Evolutionary conservation across 2,329 filamentous ascomycete genomes (phyloP).

Genomic region (Ilyonectria robusta): DNA sequence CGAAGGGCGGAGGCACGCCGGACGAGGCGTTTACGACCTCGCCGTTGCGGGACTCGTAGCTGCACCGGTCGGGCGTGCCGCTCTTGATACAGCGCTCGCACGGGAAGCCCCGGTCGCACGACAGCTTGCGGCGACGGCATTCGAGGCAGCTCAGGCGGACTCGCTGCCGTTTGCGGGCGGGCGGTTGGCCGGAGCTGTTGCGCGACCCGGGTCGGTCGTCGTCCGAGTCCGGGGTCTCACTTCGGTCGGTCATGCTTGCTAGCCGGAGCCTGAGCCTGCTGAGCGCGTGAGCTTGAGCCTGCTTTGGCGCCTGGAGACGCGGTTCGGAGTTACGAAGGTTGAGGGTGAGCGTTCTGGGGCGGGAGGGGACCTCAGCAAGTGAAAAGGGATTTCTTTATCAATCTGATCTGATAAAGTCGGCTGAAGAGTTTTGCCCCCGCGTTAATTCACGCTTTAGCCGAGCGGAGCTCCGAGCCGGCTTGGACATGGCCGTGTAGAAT

Average conservation of each 20-base stretch:
- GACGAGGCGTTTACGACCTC: slow-evolving; percentile 65
- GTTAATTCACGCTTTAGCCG: slow-evolving; percentile 42
- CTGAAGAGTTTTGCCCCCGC: slow-evolving; percentile 45
- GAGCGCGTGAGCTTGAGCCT: neutral
- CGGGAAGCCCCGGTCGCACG: slow-evolving; percentile 73
- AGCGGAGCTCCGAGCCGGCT: slow-evolving; percentile 51
- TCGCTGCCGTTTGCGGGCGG: slow-evolving; percentile 70
- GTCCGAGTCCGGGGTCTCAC: slow-evolving; percentile 58
- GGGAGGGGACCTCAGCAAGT: slow-evolving; percentile 47
- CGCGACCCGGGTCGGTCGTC: slow-evolving; percentile 46
- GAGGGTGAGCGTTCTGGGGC: slow-evolving; percentile 36
- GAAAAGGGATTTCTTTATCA: slow-evolving; percentile 55
- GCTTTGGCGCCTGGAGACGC: slow-evolving; percentile 37
- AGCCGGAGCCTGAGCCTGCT: slow-evolving; percentile 33
- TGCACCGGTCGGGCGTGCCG: slow-evolving; percentile 71
- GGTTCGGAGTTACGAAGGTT: slow-evolving; percentile 56
- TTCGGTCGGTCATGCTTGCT: slow-evolving; percentile 52
- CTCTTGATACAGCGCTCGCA: slow-evolving; percentile 75
- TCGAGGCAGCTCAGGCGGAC: slow-evolving; percentile 73
- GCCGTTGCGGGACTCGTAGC: slow-evolving; percentile 70
- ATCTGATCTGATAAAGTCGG: slow-evolving; percentile 57
- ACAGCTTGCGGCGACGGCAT: slow-evolving; percentile 72
- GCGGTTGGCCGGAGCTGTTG: slow-evolving; percentile 52
- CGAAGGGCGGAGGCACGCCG: slow-evolving; percentile 60
- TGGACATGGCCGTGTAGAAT: neutral